Evolutionary conservation across 371 early-diverging fungal species (phyloP).

Genomic region (Mucor circinelloides): DNA sequence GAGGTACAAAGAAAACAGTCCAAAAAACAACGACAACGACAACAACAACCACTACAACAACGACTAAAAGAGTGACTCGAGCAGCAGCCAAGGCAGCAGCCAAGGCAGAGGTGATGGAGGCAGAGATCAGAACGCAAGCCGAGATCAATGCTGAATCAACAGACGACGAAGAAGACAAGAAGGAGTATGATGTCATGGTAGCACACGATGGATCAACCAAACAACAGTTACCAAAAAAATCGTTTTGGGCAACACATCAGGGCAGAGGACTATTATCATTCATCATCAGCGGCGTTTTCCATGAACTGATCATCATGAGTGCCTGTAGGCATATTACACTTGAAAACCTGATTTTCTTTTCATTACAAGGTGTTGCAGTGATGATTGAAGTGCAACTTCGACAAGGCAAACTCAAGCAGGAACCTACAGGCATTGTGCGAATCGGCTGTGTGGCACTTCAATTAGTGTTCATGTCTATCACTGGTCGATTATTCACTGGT

Average conservation of each 20-base stretch:
- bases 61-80: not conserved
- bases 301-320: constrained; percentile 42
- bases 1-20: not conserved
- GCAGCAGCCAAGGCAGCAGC: not conserved
- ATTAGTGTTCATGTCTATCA: constrained; percentile 14
- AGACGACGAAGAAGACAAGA: not conserved
- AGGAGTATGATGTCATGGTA: not conserved
- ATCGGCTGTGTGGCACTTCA: constrained; percentile 11
- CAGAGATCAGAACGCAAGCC: not conserved
- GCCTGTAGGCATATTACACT: constrained; percentile 36
- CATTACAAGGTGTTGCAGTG: constrained; percentile 31
- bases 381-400: constrained; percentile 25
- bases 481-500: constrained; percentile 24
- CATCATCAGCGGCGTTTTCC: constrained; percentile 38
- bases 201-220: not conserved
- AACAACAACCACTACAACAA: not conserved
- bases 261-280: constrained; percentile 31
- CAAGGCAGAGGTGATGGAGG: not conserved
- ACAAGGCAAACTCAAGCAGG: constrained; percentile 19
- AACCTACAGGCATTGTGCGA: constrained; percentile 17
- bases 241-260: constrained; percentile 3
- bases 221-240: not conserved
- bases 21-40: not conserved
- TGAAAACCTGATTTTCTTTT: constrained; percentile 38
- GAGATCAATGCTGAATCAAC: not conserved